phyloP scores from a whole-genome alignment of 2,329 filamentous ascomycete genomes.

The Neofusicoccum ribis region DNA sequence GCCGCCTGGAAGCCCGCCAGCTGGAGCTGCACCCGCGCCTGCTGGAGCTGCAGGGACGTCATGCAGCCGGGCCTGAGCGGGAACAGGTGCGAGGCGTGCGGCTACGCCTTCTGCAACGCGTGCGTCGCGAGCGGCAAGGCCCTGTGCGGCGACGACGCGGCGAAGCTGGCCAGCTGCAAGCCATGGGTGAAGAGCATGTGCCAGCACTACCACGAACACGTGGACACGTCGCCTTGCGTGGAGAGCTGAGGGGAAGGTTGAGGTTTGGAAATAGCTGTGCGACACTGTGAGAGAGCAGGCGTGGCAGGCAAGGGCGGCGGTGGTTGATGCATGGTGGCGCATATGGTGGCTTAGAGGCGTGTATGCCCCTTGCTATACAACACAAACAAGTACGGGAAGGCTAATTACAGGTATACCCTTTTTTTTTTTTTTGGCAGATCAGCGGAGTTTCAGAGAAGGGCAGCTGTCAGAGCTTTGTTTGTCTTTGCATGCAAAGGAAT shows the following conservation, averaged over 20 bases:
- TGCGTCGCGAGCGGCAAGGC: conserved; percentile 38
- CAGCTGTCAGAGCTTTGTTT: not conserved
- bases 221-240: conserved; percentile 36
- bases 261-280: not conserved
- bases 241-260: not conserved
- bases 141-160: conserved; percentile 23
- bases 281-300: not conserved
- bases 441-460: not conserved
- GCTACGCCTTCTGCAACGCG: conserved; percentile 41
- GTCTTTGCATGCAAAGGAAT: too few relatives aligned
- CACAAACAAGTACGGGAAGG: not conserved
- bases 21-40: conserved; percentile 35
- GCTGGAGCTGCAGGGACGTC: conserved; percentile 41
- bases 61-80: conserved; percentile 41
- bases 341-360: not conserved
- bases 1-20: conserved; percentile 38
- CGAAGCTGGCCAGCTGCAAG: conserved; percentile 35
- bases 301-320: not conserved
- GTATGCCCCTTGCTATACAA: not conserved
- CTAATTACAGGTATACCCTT: conserved; percentile 10
- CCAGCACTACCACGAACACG: conserved; percentile 40
- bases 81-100: conserved; percentile 44
- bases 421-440: not conserved
- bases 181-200: conserved; percentile 39
- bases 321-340: not conserved